Conservation (phyloP, 768 basidiomycete species). For the Crepidotus variabilis region DNA sequence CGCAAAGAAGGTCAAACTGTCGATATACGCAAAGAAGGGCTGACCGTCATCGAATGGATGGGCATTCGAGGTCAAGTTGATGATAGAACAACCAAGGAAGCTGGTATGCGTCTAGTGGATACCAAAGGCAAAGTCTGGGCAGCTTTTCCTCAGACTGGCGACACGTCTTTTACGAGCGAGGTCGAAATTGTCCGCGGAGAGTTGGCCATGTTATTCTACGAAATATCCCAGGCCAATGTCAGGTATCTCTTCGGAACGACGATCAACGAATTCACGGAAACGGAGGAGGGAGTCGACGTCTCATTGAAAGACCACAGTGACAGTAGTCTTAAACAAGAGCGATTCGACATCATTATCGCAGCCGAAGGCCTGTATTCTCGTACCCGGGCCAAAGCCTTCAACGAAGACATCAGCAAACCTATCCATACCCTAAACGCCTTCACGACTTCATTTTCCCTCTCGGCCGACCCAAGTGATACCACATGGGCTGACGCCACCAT, state of each 20-base stretch:
- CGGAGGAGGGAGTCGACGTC: background rate
- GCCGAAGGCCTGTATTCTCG: conserved; percentile 5
- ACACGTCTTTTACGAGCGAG: conserved; percentile 1
- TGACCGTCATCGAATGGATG: conserved; percentile 3
- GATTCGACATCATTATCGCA: conserved; percentile 2
- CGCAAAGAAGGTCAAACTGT: conserved; percentile 3
- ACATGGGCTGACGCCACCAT: background rate
- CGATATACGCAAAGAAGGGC: conserved; percentile 3
- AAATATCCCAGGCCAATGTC: background rate
- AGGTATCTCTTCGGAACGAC: conserved; percentile 1
- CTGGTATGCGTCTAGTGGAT: background rate
- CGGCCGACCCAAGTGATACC: background rate
- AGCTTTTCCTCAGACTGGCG: background rate
- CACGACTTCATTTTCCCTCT: background rate
- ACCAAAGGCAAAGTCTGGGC: background rate
- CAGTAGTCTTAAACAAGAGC: background rate
- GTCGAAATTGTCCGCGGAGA: conserved; percentile 4
- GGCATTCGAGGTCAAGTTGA: background rate
- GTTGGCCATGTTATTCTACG: background rate
- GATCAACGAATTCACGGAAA: conserved; percentile 1
- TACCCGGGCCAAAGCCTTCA: background rate
- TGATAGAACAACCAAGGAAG: conserved; percentile 1
- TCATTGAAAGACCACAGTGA: background rate
- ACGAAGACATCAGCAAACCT: conserved; percentile 2
- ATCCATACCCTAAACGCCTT: background rate